Conservation (phyloP, 2,329 filamentous ascomycete genomes). For the Beauveria scarabaeidicola region DNA sequence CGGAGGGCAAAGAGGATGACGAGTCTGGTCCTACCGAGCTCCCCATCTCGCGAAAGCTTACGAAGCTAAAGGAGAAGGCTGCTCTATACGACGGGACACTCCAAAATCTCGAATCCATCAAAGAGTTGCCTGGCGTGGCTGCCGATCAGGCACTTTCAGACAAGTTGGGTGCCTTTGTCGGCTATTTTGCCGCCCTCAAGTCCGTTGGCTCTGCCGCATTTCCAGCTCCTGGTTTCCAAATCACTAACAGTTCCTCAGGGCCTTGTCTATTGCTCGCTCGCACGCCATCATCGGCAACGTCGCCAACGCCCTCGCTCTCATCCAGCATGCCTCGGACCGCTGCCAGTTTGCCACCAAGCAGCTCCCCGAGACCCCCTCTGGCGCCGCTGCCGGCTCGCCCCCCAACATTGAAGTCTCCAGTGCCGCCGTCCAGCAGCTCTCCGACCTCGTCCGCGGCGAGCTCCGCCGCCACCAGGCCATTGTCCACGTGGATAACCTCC, state of each 20-base stretch:
- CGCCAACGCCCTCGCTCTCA: slow-evolving; percentile 77
- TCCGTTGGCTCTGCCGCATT: slow-evolving; percentile 30
- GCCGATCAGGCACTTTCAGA: slow-evolving; percentile 68
- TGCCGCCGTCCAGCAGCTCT: slow-evolving; percentile 50
- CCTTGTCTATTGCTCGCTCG: slow-evolving; percentile 75
- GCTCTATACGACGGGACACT: slow-evolving; percentile 87
- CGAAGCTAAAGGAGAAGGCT: slow-evolving; percentile 73
- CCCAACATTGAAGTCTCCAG: slow-evolving; percentile 61
- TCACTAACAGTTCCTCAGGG: slow-evolving; percentile 39
- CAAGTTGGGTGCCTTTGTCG: slow-evolving; percentile 68
- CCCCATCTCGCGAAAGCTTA: slow-evolving; percentile 65
- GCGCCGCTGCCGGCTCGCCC: slow-evolving; percentile 30
- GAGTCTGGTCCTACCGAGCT: slow-evolving; percentile 48
- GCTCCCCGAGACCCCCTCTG: slow-evolving; percentile 31
- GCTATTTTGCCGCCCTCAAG: slow-evolving; percentile 87
- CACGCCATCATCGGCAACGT: slow-evolving; percentile 65
- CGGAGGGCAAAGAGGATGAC: slow-evolving; percentile 26
- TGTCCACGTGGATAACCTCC: slow-evolving; percentile 68
- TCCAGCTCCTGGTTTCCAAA: not conserved
- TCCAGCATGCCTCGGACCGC: slow-evolving; percentile 61
- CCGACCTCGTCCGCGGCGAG: slow-evolving; percentile 56
- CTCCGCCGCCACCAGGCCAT: slow-evolving; percentile 77
- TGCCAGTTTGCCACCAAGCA: slow-evolving; percentile 40
- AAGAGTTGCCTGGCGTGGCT: slow-evolving; percentile 81
- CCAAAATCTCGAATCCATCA: slow-evolving; percentile 83